A percentile compares a stretch with the other conserved stretches of the same genome.
Evolutionary conservation across 1,284 basidiomycete species (phyloP).

Genomic region (Calocybe gambosa): DNA sequence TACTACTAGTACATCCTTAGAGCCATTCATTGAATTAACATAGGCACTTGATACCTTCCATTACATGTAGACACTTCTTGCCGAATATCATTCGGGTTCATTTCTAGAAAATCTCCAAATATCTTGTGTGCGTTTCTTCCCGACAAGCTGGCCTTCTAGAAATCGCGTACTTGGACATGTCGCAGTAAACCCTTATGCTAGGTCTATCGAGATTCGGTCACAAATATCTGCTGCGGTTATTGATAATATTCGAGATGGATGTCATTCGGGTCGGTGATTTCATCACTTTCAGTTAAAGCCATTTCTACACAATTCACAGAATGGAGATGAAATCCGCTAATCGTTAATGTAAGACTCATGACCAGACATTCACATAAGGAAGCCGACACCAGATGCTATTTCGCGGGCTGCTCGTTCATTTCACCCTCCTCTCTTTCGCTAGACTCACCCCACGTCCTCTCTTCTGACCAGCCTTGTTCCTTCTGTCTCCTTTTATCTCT

Average conservation of each 20-base stretch:
- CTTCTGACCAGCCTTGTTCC: slow-evolving; percentile 18
- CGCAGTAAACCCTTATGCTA: neutral
- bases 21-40: no score
- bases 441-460: slow-evolving; percentile 5
- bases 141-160: neutral
- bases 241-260: neutral
- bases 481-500: slow-evolving; percentile 22
- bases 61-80: no score
- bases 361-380: neutral
- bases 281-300: neutral
- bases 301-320: neutral
- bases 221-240: no score
- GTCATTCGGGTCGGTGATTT: neutral
- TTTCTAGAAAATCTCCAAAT: neutral
- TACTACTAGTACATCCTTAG: no score
- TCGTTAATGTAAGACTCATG: neutral
- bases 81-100: neutral
- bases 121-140: no score
- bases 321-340: neutral
- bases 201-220: neutral
- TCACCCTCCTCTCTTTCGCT: slow-evolving; percentile 31
- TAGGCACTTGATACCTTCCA: no score
- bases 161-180: no score
- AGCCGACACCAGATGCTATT: neutral
- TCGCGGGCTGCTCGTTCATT: slow-evolving; percentile 18